Base-by-base conservation (phyloP, 2,329 filamentous ascomycete genomes). In the Xylariaceae sp. region DNA sequence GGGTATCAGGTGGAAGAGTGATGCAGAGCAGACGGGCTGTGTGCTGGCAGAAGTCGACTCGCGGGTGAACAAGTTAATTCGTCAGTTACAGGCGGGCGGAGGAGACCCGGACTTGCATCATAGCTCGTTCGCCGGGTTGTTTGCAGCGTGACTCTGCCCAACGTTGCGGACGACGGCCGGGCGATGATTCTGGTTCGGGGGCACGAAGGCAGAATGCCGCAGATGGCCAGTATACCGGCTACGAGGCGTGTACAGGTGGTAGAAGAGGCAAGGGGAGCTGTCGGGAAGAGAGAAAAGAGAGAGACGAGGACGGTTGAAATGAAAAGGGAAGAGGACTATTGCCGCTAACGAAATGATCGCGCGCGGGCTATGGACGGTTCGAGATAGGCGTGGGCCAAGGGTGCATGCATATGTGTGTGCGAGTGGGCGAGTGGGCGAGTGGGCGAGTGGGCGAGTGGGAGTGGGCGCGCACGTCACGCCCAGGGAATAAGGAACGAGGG, bases 1-100 rank as follows among this genome's bases (percentile, higher is more conserved):
- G 60, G 63, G 62, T 64, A 62, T 63, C 60, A 62, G 59, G 54
- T 40, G 45, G 9, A 41, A 49, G 30, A 34, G 29, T 11, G 46
- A 8, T 41, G 37, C 39, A 40, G 50, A 48, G 45, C 6, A 32
- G 52, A 54, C 51, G 57, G 54, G 49, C 60, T 53, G 51, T 50
- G 58, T 55, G 53, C 45, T 61, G 57, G 63, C 59, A 58, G n/a
- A 19, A 44, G 37, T 34, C 34, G 55, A 47, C 46, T 54, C 47
- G 55, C 50, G 40, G 47, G 52, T 50, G 37, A 27, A 31, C 19
- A 39, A 35, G 31, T 51, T 37, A 53, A 7, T 6, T 40, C 41
- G 41, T 47, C 51, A 45, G 41, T 41, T 50, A n/a, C 30, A 29
- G 48, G 19, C 48, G 35, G 42, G 31, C 48, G 44, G 27, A 32